These are phyloP conservation scores for Penicillium rolfsii DNA, from an alignment of 2,329 filamentous ascomycete species.

Conservation along the genomic window DNA sequence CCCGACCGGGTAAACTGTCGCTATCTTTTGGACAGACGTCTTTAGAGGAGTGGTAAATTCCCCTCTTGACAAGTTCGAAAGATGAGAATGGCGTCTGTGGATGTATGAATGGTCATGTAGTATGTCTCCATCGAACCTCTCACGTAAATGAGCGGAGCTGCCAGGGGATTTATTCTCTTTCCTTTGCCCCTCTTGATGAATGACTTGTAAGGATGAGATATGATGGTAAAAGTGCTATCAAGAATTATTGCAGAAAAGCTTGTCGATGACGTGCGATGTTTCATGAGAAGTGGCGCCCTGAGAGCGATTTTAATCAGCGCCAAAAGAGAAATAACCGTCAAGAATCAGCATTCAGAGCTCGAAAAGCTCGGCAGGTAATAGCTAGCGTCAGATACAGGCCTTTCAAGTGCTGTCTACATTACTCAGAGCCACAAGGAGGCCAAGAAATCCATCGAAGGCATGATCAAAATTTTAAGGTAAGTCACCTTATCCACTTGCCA, in stretches of 20 bases:
- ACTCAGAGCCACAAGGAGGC: background rate
- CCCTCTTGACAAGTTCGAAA: slow-evolving; percentile 95
- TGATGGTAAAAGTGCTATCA: background rate
- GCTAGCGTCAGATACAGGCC: background rate
- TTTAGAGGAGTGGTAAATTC: slow-evolving; percentile 85
- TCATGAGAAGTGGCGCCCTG: background rate
- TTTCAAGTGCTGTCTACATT: no score
- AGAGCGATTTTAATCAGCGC: background rate
- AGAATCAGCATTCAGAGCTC: background rate
- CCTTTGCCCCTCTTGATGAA: no score
- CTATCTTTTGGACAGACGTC: slow-evolving; percentile 93
- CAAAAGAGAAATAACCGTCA: background rate
- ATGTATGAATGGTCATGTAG: slow-evolving; percentile 88
- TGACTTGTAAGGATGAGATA: background rate
- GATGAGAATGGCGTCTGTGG: slow-evolving; percentile 91
- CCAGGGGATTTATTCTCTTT: no score
- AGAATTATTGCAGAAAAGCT: background rate
- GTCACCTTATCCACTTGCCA: background rate
- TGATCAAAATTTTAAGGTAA: background rate
- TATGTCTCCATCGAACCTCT: slow-evolving; percentile 83
- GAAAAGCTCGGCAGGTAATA: background rate
- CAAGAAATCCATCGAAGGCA: background rate
- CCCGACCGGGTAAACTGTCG: slow-evolving; percentile 93
- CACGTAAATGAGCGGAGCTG: background rate
- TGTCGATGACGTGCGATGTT: background rate